Evolutionary conservation across 768 basidiomycete genomes (phyloP), one percentile per base, ranked within the genome.

Genomic region (Lactarius deliciosus): DNA sequence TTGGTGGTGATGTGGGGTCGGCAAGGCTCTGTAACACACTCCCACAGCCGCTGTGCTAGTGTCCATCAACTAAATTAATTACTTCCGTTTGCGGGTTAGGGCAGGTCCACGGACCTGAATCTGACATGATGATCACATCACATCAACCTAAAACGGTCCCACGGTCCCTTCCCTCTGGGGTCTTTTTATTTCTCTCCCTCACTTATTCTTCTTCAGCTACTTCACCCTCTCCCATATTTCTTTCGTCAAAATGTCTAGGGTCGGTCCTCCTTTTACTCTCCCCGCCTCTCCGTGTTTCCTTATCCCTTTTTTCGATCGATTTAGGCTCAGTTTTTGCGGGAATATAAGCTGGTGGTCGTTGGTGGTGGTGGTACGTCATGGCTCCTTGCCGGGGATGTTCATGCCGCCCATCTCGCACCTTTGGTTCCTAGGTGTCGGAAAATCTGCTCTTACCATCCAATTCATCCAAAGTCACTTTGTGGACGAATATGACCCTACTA

Each of bases 311-410:
- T 5, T 41, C 62, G 34, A 43, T n/a, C 30, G 34, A n/a, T 64
- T 15, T 66, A 93, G 89, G 90, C 92, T 69, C 89, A 90, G 75
- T 94, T 94, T 82, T 80, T 98, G 77, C 83, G 96, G 73, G 96
- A 98, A 77, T 98, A 98, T 81, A 98, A 98, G 82, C 88, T 98
- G 66, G 96, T 98, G 70, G 96, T 98, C 69, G 96, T 98, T 68
- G 96, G 96, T 58, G 96, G 96, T 75, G 96, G 96, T 85, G 96
- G 95, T 91, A 62, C 74, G 85, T 77, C 65, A 54, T 60, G 20
- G 22, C 40, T 20, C 54, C 13, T 36, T 41, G 30, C 32, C 18
- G 59, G 57, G 18, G 47, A 62, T 47, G 56, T 47, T 34, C n/a
- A 13, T 13, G 62, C 55, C 62, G 47, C 60, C 22, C 56, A 41